Conservation (phyloP, 2,329 filamentous ascomycete species). For the Cytospora leucostoma region DNA sequence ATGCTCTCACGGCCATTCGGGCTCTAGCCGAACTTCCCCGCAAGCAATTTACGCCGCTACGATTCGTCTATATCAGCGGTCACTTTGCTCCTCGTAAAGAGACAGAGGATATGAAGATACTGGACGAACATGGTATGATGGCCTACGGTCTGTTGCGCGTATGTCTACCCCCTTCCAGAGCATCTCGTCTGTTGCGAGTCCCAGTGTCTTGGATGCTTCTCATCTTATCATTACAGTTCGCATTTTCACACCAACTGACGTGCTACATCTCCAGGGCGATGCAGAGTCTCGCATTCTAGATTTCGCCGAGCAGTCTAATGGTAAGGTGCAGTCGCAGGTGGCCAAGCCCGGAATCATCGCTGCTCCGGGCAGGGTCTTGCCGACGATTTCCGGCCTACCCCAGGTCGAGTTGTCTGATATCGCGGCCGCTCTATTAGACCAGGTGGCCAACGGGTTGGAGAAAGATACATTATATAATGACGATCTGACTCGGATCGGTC, state of each 20-base stretch:
- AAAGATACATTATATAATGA: slow-evolving; percentile 48
- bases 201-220: no score
- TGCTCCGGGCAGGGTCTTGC: slow-evolving; percentile 30
- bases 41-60: slow-evolving; percentile 33
- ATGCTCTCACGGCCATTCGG: slow-evolving; percentile 10
- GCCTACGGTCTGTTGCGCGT: slow-evolving; percentile 19
- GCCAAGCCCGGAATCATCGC: slow-evolving; percentile 48
- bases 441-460: slow-evolving; percentile 47
- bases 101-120: slow-evolving; percentile 14
- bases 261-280: slow-evolving; percentile 43
- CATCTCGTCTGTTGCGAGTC: neutral
- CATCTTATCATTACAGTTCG: neutral
- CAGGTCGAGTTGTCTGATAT: slow-evolving; percentile 29
- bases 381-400: slow-evolving; percentile 1
- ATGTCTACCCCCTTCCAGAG: neutral
- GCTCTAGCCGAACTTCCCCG: neutral
- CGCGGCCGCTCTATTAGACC: slow-evolving; percentile 46
- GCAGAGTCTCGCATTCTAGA: slow-evolving; percentile 47
- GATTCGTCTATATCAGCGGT: slow-evolving; percentile 34
- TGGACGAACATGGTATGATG: slow-evolving; percentile 16
- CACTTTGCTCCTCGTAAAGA: slow-evolving; percentile 20
- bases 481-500: slow-evolving; percentile 44
- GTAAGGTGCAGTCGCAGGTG: slow-evolving; percentile 40
- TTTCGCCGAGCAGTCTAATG: slow-evolving; percentile 42
- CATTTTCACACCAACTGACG: neutral